Evolutionary conservation across 441 rosid genomes (phyloP).

Genomic region (Dalechampia spathulata): DNA sequence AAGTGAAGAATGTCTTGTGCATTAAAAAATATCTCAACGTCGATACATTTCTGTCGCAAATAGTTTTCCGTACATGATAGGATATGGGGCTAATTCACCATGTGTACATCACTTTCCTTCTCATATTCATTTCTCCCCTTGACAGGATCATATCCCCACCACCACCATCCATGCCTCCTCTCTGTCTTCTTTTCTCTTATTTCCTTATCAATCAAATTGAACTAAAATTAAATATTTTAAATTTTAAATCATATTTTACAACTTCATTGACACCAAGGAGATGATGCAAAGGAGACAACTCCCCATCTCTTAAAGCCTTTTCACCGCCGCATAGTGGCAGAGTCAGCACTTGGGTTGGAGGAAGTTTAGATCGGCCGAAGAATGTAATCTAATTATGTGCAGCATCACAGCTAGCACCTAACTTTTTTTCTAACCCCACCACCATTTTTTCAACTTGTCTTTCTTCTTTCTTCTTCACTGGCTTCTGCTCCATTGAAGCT

Average conservation of each 20-base stretch:
- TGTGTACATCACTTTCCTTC: slow-evolving; percentile 38
- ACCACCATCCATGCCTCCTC: slow-evolving; percentile 7
- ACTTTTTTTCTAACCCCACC: slow-evolving; percentile 13
- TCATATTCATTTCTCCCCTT: slow-evolving; percentile 8
- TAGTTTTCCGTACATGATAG: background rate
- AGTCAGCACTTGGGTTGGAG: too few species aligned
- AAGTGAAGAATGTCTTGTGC: background rate
- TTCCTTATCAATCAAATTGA: too few species aligned
- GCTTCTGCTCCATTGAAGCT: slow-evolving; percentile 9
- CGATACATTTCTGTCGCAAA: background rate
- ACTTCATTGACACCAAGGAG: too few species aligned
- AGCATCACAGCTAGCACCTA: slow-evolving; percentile 24
- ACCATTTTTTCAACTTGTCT: background rate
- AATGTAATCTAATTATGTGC: too few species aligned
- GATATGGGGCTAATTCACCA: slow-evolving; percentile 30
- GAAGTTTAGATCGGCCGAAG: too few species aligned
- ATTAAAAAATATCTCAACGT: background rate
- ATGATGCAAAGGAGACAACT: slow-evolving; percentile 3
- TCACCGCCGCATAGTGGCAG: too few species aligned
- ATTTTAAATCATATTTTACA: too few species aligned
- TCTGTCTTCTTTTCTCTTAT: slow-evolving; percentile 7
- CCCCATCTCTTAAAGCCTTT: slow-evolving; percentile 12
- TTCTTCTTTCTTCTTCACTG: background rate
- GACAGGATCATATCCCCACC: slow-evolving; percentile 22
- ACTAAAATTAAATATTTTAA: too few species aligned